A percentile compares a stretch with the other conserved stretches of the same genome.
Evolutionary conservation across 768 basidiomycete genomes (phyloP).

Genomic region (Daedalea quercina): DNA sequence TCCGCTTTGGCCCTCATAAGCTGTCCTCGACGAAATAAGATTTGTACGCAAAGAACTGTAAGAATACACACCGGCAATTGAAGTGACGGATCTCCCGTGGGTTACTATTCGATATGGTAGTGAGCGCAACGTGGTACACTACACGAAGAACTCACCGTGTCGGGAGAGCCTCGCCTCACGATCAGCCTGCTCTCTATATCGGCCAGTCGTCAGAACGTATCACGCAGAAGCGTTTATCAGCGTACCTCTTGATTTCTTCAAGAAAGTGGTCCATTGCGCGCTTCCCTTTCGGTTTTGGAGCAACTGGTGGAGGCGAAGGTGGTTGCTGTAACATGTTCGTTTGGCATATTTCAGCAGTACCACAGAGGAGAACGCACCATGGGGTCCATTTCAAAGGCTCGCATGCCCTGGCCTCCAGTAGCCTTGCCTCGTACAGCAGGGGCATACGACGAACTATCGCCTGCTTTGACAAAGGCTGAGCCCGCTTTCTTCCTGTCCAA

Average conservation of each 20-base stretch:
- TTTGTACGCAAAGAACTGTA: too few relatives aligned
- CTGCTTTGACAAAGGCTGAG: constrained; percentile 55
- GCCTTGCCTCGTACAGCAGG: constrained; percentile 23
- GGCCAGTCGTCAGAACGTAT: neutral
- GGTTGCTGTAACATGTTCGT: constrained; percentile 28
- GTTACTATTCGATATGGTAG: constrained; percentile 24
- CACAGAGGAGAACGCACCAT: constrained; percentile 17
- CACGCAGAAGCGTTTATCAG: neutral
- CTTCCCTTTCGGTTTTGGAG: constrained; percentile 82
- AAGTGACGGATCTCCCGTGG: constrained; percentile 76
- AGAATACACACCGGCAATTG: constrained; percentile 67
- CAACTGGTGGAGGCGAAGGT: constrained; percentile 48
- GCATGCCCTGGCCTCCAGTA: constrained; percentile 23
- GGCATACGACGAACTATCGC: constrained; percentile 40
- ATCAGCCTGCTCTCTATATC: constrained; percentile 79
- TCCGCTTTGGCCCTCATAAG: constrained; percentile 87
- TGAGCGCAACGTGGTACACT: neutral
- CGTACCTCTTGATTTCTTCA: constrained; percentile 90
- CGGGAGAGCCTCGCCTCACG: constrained; percentile 80
- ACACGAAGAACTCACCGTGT: constrained; percentile 38
- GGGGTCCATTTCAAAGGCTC: constrained; percentile 26
- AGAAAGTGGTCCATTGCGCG: constrained; percentile 95
- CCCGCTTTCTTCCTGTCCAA: constrained; percentile 40
- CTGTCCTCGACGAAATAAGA: constrained; percentile 24
- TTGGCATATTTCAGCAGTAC: neutral